These are phyloP conservation scores for Gossypium trilobum DNA, from an alignment of 441 rosid species.

Conservation along the genomic window DNA sequence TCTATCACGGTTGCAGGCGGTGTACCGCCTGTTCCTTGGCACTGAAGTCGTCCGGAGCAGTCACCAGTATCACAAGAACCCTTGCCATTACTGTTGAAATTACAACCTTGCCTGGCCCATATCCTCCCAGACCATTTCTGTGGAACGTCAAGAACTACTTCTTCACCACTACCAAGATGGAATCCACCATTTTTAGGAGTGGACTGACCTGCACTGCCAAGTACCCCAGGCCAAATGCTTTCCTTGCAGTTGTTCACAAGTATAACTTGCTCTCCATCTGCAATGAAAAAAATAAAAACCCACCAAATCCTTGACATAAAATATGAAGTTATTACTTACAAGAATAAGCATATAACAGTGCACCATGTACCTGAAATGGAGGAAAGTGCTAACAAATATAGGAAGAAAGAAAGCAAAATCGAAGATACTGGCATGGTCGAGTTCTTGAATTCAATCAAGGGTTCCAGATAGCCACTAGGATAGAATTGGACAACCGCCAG, in stretches of 20 bases:
- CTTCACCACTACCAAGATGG: slow-evolving; percentile 57
- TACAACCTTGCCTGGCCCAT: slow-evolving; percentile 86
- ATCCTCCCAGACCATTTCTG: slow-evolving; percentile 80
- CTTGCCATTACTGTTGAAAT: slow-evolving; percentile 46
- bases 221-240: slow-evolving; percentile 81
- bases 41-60: slow-evolving; percentile 48
- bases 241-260: slow-evolving; percentile 79
- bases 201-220: slow-evolving; percentile 58
- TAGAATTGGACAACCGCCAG: not conserved
- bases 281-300: not conserved
- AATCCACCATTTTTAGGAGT: slow-evolving; percentile 73
- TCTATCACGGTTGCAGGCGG: slow-evolving; percentile 85
- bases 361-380: slow-evolving; percentile 27
- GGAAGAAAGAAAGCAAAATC: slow-evolving; percentile 25
- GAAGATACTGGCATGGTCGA: slow-evolving; percentile 28
- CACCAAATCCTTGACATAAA: not conserved
- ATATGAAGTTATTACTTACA: not conserved
- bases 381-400: slow-evolving; percentile 23
- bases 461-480: slow-evolving; percentile 12
- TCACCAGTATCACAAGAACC: slow-evolving; percentile 80
- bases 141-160: slow-evolving; percentile 54
- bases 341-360: not conserved
- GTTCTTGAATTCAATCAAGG: slow-evolving; percentile 9
- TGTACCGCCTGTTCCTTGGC: slow-evolving; percentile 55
- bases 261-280: slow-evolving; percentile 72